Conservation (phyloP, 2,329 filamentous ascomycete species). For the Colletotrichum noveboracense region DNA sequence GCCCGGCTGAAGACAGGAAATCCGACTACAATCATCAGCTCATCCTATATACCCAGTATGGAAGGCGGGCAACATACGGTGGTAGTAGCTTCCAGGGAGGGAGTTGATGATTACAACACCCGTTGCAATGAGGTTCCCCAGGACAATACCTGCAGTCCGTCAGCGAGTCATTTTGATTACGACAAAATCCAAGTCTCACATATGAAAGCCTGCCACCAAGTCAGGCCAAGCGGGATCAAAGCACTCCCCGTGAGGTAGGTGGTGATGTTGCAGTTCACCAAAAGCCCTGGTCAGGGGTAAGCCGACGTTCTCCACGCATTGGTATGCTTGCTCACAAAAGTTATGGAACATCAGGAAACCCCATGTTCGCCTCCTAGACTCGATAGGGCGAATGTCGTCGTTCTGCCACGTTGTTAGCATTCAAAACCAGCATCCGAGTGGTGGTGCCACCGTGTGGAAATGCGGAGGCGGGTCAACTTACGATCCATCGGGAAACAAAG, state of each 20-base stretch:
- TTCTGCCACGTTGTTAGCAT: slow-evolving; percentile 35
- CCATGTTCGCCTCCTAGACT: slow-evolving; percentile 47
- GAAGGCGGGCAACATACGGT: slow-evolving; percentile 31
- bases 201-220: slow-evolving; percentile 49
- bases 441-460: neutral
- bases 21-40: slow-evolving; percentile 22
- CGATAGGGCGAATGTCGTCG: slow-evolving; percentile 55
- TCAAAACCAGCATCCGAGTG: neutral
- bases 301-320: neutral
- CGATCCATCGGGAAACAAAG: slow-evolving; percentile 37
- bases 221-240: slow-evolving; percentile 44
- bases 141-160: slow-evolving; percentile 30
- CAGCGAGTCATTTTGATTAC: no score
- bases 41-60: rapidly evolving
- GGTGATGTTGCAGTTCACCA: slow-evolving; percentile 50
- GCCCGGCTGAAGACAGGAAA: slow-evolving; percentile 37
- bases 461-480: slow-evolving; percentile 18
- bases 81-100: slow-evolving; percentile 45
- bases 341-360: slow-evolving; percentile 47
- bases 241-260: slow-evolving; percentile 46
- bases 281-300: slow-evolving; percentile 38
- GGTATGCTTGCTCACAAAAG: slow-evolving; percentile 37
- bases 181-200: slow-evolving; percentile 24
- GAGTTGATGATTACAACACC: slow-evolving; percentile 46
- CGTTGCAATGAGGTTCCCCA: slow-evolving; percentile 44